Conservation (phyloP, 164 flowering plant genomes). For the Magnolia kwangsiensis region DNA sequence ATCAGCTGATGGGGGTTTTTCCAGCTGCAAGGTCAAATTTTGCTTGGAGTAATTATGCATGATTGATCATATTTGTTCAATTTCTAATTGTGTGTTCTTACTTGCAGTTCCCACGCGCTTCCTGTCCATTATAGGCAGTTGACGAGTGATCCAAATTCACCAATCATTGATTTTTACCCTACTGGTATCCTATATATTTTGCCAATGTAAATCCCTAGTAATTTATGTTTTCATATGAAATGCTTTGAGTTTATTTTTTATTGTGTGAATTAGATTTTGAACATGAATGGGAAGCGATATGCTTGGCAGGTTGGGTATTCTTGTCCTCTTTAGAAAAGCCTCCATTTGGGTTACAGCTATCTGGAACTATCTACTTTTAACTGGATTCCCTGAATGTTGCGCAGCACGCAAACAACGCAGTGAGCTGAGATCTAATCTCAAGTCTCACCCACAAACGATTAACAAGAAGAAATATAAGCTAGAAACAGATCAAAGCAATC, state of each 20-base stretch:
- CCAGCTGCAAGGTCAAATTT: conserved; percentile 89
- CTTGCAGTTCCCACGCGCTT: conserved; percentile 89
- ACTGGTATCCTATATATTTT: conserved; percentile 41
- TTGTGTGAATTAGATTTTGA: conserved; percentile 70
- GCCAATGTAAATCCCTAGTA: background rate
- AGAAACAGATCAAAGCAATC: no score
- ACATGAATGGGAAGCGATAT: conserved; percentile 96
- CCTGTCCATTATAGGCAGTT: conserved; percentile 72
- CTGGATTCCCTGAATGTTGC: conserved; percentile 7
- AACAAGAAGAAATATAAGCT: no score
- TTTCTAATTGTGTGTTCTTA: conserved; percentile 4
- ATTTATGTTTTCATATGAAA: background rate
- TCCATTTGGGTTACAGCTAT: background rate
- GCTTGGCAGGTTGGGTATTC: conserved; percentile 78
- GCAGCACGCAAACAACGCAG: no score
- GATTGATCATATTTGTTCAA: background rate
- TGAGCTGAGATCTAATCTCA: no score
- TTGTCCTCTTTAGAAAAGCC: background rate
- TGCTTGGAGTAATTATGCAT: background rate
- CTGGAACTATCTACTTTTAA: background rate
- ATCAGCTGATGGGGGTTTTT: conserved; percentile 92
- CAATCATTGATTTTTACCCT: conserved; percentile 94
- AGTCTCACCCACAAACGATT: no score
- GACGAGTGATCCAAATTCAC: conserved; percentile 89
- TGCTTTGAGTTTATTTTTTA: background rate